Base-by-base conservation (phyloP, 2,329 filamentous ascomycete genomes). In the Aspergillus sp. region DNA sequence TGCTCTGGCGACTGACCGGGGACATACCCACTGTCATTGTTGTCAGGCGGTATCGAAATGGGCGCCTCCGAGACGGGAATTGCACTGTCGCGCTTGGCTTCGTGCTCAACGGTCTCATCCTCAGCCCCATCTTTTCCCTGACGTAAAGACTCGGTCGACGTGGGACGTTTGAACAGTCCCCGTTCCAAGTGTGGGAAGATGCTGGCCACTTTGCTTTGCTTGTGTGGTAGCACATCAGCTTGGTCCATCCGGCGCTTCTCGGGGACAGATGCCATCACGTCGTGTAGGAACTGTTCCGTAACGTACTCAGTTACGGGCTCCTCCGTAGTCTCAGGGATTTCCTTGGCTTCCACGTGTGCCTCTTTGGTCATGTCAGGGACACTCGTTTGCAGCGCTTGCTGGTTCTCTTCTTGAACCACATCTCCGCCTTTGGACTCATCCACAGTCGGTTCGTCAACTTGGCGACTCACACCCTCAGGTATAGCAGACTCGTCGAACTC, bases 11-110 rank as follows among this genome's bases (percentile, higher is more conserved):
- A 11, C 8, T 1, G 26, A 11, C 8, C 26, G 26, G 26, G 26
- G 26, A 30, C 8, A 30, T 30, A 30, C 26, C 8, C 10, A 11
- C 26, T 30, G 26, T 30, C 9, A 8, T 11, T 30, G 26, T 30
- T 51, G 43, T 46, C 33, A 49, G 32, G 35, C 48, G 48, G 42
- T 44, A 66, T 57, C 26, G 72, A 54, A 33, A 71, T 61, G 38
- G 74, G 72, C 47, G 77, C 74, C 60, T 78, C 76, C 54, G 68
- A 69, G 53, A 76, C 66, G 56, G 75, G 70, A 55, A 76, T 68
- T 56, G 69, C 76, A 57, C 72, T 76, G 53, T 79, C 76, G 54
- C 76, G 73, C 64, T 73, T 68, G 47, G 63, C 58, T 62, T 60
- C 56, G 50, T 54, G 54, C 40, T 60, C 63, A 56, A 55, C 49